These are phyloP conservation scores for Rhodosporidiobolus sp. DNA, from an alignment of 768 basidiomycete genomes.

Conservation along the genomic window DNA sequence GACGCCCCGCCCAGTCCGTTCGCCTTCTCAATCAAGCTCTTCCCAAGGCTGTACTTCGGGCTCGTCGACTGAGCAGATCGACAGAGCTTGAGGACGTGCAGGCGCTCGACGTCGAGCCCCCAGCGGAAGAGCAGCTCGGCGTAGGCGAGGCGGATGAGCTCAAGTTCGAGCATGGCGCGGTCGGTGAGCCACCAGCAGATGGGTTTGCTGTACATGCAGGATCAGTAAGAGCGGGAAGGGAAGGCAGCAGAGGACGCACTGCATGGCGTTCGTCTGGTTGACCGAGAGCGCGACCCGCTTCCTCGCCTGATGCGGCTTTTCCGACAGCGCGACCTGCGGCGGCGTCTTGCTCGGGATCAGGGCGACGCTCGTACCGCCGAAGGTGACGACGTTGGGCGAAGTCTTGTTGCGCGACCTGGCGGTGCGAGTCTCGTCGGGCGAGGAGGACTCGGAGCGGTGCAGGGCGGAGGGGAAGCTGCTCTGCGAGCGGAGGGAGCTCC, in stretches of 20 bases:
- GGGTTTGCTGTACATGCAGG: conserved; percentile 5
- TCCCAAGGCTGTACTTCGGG: background rate
- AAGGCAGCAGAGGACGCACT: conserved; percentile 4
- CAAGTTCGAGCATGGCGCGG: conserved; percentile 49
- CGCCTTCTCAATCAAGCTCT: background rate
- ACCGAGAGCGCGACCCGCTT: conserved; percentile 2
- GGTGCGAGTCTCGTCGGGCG: background rate
- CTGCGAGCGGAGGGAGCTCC: conserved; percentile 4
- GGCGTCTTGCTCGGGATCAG: conserved; percentile 22
- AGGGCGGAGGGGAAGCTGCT: conserved; percentile 9
- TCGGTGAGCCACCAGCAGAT: conserved; percentile 46
- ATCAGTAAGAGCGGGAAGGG: background rate
- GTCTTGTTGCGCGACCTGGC: conserved; percentile 11
- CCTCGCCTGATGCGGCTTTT: background rate
- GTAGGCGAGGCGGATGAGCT: conserved; percentile 61
- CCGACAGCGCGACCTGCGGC: background rate
- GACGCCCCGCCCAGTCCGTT: conserved; percentile 26
- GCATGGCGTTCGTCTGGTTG: background rate
- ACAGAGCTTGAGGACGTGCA: conserved; percentile 63
- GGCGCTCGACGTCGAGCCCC: conserved; percentile 66
- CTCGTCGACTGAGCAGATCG: conserved; percentile 10
- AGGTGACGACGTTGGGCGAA: conserved; percentile 30
- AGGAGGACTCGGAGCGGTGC: conserved; percentile 3
- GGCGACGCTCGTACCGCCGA: conserved; percentile 34
- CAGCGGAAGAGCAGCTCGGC: conserved; percentile 73